Conservation (phyloP, 2,329 filamentous ascomycete species). For the Bertia moriformis region DNA sequence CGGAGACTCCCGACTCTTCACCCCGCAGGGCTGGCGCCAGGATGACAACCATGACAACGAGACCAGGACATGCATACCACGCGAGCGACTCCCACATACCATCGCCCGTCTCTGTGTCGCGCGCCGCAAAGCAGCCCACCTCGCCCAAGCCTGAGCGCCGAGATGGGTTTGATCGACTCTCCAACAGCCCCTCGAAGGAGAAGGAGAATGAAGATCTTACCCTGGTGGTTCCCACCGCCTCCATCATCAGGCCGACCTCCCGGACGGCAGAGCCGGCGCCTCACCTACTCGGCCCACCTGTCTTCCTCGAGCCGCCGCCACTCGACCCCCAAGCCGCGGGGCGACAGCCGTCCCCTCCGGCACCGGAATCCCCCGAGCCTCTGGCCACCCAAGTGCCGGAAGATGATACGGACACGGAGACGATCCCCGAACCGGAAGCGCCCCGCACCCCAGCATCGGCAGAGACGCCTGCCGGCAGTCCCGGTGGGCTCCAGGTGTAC, state of each 20-base stretch:
- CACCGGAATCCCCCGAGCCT: slow-evolving; percentile 17
- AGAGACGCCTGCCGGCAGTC: background rate
- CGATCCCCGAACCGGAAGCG: background rate
- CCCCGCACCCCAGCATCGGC: background rate
- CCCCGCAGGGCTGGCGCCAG: too few species aligned
- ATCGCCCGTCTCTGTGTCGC: background rate
- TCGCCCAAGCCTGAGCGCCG: background rate
- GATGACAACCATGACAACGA: too few species aligned
- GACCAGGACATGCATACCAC: background rate
- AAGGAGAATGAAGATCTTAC: too few species aligned
- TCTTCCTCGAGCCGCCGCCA: slow-evolving; percentile 19
- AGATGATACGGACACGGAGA: too few species aligned
- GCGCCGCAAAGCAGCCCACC: background rate
- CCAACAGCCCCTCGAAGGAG: too few species aligned
- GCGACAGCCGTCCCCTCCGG: slow-evolving; percentile 21
- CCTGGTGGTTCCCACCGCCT: background rate
- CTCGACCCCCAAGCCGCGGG: slow-evolving; percentile 14
- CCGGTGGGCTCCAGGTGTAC: slow-evolving; percentile 37
- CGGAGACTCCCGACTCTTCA: background rate
- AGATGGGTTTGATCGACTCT: too few species aligned
- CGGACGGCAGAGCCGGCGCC: slow-evolving; percentile 32
- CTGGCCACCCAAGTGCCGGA: background rate
- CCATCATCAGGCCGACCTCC: background rate
- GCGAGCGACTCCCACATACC: background rate
- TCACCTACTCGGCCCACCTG: slow-evolving; percentile 32